Evolutionary conservation across 176 grass and related monocot genomes (phyloP).

Genomic region (Thinopyrum elongatum): DNA sequence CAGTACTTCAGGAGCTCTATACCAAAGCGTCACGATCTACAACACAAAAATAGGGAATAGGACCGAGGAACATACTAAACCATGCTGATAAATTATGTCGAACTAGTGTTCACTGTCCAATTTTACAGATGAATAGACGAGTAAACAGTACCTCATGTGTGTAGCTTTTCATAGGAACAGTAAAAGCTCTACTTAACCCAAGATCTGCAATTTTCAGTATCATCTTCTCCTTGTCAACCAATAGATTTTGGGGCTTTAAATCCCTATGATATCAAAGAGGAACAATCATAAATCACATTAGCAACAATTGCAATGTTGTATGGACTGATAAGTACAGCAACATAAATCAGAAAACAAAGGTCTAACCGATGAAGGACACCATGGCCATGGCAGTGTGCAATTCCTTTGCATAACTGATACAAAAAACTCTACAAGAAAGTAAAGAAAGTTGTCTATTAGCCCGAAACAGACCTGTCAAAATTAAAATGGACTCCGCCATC

Average conservation of each 20-base stretch:
- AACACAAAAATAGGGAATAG: neutral
- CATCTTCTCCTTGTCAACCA: conserved; percentile 97
- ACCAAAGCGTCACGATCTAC: conserved; percentile 96
- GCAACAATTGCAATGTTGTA: neutral
- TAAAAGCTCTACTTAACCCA: conserved; percentile 80
- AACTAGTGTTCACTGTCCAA: neutral
- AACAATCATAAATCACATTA: neutral
- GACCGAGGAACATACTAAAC: neutral
- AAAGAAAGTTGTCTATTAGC: neutral
- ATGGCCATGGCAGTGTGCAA: conserved; percentile 89
- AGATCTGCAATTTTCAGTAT: conserved; percentile 95
- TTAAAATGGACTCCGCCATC: neutral
- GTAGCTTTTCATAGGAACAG: conserved; percentile 91
- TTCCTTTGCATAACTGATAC: conserved; percentile 90
- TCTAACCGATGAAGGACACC: conserved; percentile 94
- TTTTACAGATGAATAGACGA: neutral
- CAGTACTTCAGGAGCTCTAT: conserved; percentile 96
- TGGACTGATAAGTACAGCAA: neutral
- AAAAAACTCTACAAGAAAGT: conserved; percentile 62
- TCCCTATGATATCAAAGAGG: conserved; percentile 47
- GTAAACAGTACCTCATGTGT: conserved; percentile 77
- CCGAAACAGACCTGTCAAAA: neutral
- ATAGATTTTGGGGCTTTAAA: conserved; percentile 91
- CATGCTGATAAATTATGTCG: neutral
- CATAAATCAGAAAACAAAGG: conserved; percentile 7